Evolutionary conservation across 1,284 basidiomycete genomes (phyloP).

Genomic region (Austroboletus novae-zelandiae): DNA sequence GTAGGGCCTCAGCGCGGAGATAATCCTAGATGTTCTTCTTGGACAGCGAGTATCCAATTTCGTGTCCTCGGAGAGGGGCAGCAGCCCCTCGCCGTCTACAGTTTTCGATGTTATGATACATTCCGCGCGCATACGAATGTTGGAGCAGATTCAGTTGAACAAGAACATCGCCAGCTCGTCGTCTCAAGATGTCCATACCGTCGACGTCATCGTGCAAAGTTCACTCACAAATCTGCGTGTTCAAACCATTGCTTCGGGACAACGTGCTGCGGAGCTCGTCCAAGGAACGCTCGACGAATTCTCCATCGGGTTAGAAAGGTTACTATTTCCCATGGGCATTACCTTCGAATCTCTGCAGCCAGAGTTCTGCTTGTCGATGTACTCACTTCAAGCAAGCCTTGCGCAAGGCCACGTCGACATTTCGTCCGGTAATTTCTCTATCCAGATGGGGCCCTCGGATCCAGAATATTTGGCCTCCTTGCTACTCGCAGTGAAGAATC

Average conservation of each 20-base stretch:
- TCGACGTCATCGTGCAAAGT: constrained; percentile 21
- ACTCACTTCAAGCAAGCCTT: constrained; percentile 24
- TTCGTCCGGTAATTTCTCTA: constrained; percentile 27
- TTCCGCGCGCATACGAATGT: constrained; percentile 24
- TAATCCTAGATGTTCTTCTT: constrained; percentile 48
- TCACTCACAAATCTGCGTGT: constrained; percentile 20
- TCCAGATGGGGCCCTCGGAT: constrained; percentile 43
- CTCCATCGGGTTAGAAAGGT: constrained; percentile 10
- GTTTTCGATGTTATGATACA: constrained; percentile 24
- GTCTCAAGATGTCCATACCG: constrained; percentile 4
- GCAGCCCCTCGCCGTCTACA: background rate
- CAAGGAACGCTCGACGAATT: constrained; percentile 20
- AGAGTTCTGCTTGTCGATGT: constrained; percentile 19
- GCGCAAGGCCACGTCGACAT: constrained; percentile 24
- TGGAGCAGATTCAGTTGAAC: constrained; percentile 24
- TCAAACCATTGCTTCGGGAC: constrained; percentile 6
- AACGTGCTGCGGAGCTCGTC: background rate
- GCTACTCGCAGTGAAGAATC: constrained; percentile 32
- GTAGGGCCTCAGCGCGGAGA: constrained; percentile 43
- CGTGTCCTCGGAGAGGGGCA: constrained; percentile 10
- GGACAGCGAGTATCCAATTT: constrained; percentile 37
- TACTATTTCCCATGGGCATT: constrained; percentile 1
- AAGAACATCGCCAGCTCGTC: constrained; percentile 1
- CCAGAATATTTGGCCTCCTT: constrained; percentile 45
- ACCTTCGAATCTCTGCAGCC: constrained; percentile 12